Base-by-base conservation (phyloP, 208 protist genomes). In the Crithidia fasciculata region DNA sequence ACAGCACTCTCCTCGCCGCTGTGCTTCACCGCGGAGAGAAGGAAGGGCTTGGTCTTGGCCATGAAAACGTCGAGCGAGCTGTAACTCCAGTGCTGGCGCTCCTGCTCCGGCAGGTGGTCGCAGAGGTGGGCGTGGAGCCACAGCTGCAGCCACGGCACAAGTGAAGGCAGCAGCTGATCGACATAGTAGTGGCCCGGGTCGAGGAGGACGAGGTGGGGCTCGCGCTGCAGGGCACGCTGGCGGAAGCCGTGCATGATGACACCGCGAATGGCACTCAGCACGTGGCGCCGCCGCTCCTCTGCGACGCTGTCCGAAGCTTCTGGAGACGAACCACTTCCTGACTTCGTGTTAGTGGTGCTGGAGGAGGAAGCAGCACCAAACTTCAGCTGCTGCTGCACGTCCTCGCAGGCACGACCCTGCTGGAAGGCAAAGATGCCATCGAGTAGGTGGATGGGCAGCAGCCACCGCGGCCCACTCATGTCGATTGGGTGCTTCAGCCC, bases 151-250 rank as follows among this genome's bases (percentile, higher is more conserved):
- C 96, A 98, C 58, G 93, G 81, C 36, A 94, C 84, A 7, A 98
- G 72, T 54, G 87, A 62, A 3, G 94, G 95, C 55, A 96, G 93
- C 28, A 98, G 69, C 50, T 85, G 72, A 40, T 61, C 64, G 41
- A 93, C 75, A 73, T 98, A 99, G 84, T 92, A 99, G 71, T 56
- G 71, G 28, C 69, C 67, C 2, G 61, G 41, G 68, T 98, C 91
- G 9, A 99, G 88, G 47, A 99, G 83, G 39, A 97, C 91, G 37
- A 99, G 68, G 79, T 99, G 97, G 10, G 96, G 97, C 64, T 88
- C 81, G 4, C 79, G 82, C 81, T 98, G 92, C 44, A 98, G 78
- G 8, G 86, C 83, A 15, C 84, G 84, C 37, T 52, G 74, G 16
- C 80, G 80, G 71, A 89, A 91, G 36, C 96, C 96, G 36, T 75